Evolutionary conservation across 2,329 filamentous ascomycete genomes (phyloP).

Genomic region (Fusarium pilosicola): DNA sequence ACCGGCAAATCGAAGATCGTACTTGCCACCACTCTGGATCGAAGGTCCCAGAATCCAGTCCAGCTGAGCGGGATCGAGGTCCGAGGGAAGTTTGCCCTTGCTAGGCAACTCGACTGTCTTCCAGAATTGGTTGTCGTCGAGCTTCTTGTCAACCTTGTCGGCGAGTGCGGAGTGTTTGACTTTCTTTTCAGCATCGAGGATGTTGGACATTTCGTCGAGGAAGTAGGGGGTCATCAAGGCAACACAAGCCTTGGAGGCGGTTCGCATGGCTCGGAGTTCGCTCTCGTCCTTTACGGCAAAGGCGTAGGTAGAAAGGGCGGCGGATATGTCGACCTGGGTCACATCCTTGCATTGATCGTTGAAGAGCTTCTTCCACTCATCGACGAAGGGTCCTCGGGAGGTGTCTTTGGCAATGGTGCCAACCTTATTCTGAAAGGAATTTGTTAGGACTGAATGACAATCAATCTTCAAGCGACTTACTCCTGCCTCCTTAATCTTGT

Average conservation of each 20-base stretch:
- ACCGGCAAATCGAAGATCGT: conserved; percentile 84
- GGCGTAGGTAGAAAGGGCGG: conserved; percentile 82
- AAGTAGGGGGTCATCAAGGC: conserved; percentile 97
- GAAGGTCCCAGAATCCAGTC: conserved; percentile 94
- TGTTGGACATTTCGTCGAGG: conserved; percentile 96
- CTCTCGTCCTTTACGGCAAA: conserved; percentile 95
- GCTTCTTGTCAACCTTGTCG: conserved; percentile 89
- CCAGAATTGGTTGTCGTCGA: conserved; percentile 95
- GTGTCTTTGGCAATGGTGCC: conserved; percentile 87
- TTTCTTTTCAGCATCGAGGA: conserved; percentile 96
- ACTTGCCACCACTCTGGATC: conserved; percentile 95
- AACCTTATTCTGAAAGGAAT: conserved; percentile 77
- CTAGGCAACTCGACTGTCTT: conserved; percentile 76
- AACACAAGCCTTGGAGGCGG: conserved; percentile 92
- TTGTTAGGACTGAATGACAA: conserved; percentile 20
- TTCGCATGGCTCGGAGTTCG: conserved; percentile 92
- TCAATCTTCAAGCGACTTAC: conserved; percentile 61
- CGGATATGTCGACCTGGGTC: conserved; percentile 87
- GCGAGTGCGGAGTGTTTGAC: conserved; percentile 88
- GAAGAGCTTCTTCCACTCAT: conserved; percentile 93
- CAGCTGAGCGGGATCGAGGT: conserved; percentile 87
- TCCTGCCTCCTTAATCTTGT: conserved; percentile 87
- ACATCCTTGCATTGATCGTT: conserved; percentile 82
- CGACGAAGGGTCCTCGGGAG: conserved; percentile 87
- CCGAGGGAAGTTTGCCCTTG: conserved; percentile 80